Evolutionary conservation across 495 filamentous ascomycete species (phyloP), one percentile per base, ranked within the genome.

Genomic region (Xylaria grammica): DNA sequence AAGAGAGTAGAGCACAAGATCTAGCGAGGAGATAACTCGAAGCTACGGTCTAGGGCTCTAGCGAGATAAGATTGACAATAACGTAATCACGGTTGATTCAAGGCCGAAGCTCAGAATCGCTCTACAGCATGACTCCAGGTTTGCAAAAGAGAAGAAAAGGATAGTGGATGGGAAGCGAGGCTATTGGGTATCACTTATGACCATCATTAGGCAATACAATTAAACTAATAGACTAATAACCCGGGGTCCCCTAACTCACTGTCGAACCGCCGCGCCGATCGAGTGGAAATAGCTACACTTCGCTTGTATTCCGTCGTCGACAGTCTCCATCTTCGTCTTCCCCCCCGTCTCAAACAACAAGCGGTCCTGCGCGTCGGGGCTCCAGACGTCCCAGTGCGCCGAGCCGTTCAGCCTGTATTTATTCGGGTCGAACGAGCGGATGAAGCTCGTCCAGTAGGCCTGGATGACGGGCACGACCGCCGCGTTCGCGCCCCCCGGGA

Each of bases 371-470:
- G 67, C 75, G 13, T 68, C 65, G 40, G 67, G 51, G n/a, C 60
- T 50, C 72, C 71, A 77, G 13, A 44, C 67, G 62, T 69, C 65
- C 77, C 76, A 78, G 0, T 30, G 36, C 1, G 74, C 71, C 24
- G 74, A 69, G 1, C 72, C 78, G 7, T 67, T 20, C 24, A 74
- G 55, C 38, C 81, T 78, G 57, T 77, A 69, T 22, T 65, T 84
- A 69, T 92, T 91, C 24, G 90, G 90, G 74, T 92, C 78, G 61
- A 86, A 83, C 1, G 79, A 79, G 54, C 82, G 75, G 61, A 91
- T 86, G 71, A 91, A 92, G 65, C 86, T 89, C 1, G 85, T 82
- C 88, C 86, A 90, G 69, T 91, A 91, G 0, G 78, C 81, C 65
- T 90, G 87, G 66, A 91, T 84, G 2, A 87, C 75, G 0, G 85